These are phyloP conservation scores for Colletotrichum sp. DNA, from an alignment of 2,329 filamentous ascomycete species.

Conservation along the genomic window DNA sequence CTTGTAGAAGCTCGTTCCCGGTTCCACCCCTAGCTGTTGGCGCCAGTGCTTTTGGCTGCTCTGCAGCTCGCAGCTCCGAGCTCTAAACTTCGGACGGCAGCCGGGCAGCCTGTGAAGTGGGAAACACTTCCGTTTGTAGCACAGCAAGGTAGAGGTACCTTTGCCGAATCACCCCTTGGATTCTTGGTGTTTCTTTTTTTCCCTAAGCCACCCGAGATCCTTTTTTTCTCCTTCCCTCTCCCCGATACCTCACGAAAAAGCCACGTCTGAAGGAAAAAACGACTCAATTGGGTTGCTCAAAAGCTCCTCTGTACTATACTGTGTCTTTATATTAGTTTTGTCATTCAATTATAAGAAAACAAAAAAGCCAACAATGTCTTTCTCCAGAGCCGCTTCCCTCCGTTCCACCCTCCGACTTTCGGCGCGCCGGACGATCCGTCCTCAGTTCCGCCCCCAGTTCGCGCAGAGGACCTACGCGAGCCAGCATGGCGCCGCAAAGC, in stretches of 20 bases:
- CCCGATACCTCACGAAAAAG: neutral
- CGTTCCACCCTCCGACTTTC: conserved; percentile 15
- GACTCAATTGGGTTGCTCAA: neutral
- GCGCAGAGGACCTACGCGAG: conserved; percentile 18
- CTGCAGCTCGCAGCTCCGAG: conserved; percentile 18
- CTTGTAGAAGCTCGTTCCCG: neutral
- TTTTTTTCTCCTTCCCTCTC: neutral
- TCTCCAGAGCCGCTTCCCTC: conserved; percentile 12
- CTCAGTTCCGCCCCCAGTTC: conserved; percentile 11
- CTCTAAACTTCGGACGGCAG: conserved; percentile 20
- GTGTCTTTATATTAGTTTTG: neutral
- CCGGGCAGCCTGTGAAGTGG: neutral
- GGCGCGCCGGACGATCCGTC: conserved; percentile 16
- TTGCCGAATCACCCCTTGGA: neutral
- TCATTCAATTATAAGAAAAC: neutral
- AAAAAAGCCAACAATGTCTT: neutral
- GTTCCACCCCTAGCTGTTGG: neutral
- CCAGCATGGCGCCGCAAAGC: conserved; percentile 15
- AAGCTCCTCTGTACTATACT: neutral
- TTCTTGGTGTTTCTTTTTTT: neutral
- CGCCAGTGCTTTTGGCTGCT: neutral
- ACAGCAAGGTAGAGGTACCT: neutral
- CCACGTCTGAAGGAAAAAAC: neutral
- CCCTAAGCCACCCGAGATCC: neutral
- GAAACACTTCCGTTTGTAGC: neutral